Base-by-base conservation (phyloP, 345 rosid species). In the Reutealis trisperma region DNA sequence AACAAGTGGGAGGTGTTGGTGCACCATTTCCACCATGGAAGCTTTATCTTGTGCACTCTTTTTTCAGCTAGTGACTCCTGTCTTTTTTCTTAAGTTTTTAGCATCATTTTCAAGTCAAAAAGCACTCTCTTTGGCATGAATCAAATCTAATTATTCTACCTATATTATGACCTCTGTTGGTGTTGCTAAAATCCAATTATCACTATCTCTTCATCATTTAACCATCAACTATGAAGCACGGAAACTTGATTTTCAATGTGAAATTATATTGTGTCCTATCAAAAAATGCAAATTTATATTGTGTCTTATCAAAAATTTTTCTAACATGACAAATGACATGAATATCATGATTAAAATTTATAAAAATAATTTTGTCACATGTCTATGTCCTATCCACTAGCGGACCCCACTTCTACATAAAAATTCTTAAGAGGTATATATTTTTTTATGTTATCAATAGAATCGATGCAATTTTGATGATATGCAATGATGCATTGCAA, bases 1-100 rank as follows among this genome's bases (percentile, higher is more conserved):
- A 54, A 19, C 74, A 71, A 85, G 80, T 80, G 75, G 81, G 59
- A 54, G 82, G 57, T 68, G 84, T 61, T 66, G 79, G 71, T 62
- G 75, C 51, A 71, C 65, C 65, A 75, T 72, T 67, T 63, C 75
- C 75, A 34, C 63, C 67, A 70, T 69, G 45, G 57, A 77, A 70
- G 63, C 66, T 70, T 54, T 80, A 73, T 80, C 77, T 27, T 41
- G 30, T 22, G 71, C 70, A 41, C 42, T 42, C 62, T 73, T 15
- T 68, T 34, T 47, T 10, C 27, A 30, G 22, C 15, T 74, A 41
- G 19, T 67, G 32, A 18, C n/a, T 3, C 8, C 45, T n/a, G 45
- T 2, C 6, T 8, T 49, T 75, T 30, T 18, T 5, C 5, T 19
- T 5, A 5, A 15, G 8, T 18, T 30, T 27, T 34, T 13, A 55